A percentile compares a stretch with the other conserved stretches of the same genome.
phyloP scores from a whole-genome alignment of 495 filamentous ascomycete genomes.

The Aspergillus carlsbadensis region DNA sequence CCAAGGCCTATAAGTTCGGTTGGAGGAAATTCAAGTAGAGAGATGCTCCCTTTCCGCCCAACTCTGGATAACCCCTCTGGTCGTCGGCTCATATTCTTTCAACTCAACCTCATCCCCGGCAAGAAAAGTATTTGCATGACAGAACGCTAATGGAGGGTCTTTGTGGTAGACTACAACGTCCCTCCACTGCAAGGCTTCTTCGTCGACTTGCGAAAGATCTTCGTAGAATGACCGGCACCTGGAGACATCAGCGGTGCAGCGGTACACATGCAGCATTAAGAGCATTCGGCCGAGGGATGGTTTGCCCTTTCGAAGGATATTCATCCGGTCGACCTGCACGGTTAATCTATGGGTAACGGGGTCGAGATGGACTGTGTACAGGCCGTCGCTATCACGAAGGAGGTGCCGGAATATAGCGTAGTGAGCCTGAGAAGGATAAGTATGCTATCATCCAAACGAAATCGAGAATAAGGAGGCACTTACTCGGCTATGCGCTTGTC shows the following conservation, averaged over 20 bases:
- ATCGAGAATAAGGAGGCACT: slow-evolving; percentile 3
- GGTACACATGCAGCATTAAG: slow-evolving; percentile 43
- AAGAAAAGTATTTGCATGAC: slow-evolving; percentile 39
- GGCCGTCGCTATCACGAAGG: slow-evolving; percentile 31
- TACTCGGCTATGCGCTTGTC: slow-evolving; percentile 44
- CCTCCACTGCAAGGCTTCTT: slow-evolving; percentile 2
- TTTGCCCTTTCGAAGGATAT: slow-evolving; percentile 39
- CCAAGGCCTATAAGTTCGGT: no score
- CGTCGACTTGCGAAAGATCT: not conserved
- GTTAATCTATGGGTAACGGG: not conserved
- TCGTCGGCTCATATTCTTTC: slow-evolving; percentile 43
- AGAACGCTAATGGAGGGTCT: not conserved
- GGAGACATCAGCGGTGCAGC: slow-evolving; percentile 45
- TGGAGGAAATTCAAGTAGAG: no score
- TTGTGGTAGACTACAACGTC: not conserved
- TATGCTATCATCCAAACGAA: not conserved
- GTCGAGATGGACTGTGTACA: slow-evolving; percentile 28
- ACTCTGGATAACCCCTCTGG: slow-evolving; percentile 41
- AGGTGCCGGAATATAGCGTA: slow-evolving; percentile 42
- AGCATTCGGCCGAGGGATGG: slow-evolving; percentile 43
- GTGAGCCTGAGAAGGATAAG: slow-evolving; percentile 32
- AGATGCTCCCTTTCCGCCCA: slow-evolving; percentile 38
- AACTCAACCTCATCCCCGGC: slow-evolving; percentile 30
- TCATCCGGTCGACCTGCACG: slow-evolving; percentile 33
- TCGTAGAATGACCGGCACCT: slow-evolving; percentile 39